phyloP scores from a whole-genome alignment of 192 early-diverging fungal genomes.

The Geranomyces variabilis region DNA sequence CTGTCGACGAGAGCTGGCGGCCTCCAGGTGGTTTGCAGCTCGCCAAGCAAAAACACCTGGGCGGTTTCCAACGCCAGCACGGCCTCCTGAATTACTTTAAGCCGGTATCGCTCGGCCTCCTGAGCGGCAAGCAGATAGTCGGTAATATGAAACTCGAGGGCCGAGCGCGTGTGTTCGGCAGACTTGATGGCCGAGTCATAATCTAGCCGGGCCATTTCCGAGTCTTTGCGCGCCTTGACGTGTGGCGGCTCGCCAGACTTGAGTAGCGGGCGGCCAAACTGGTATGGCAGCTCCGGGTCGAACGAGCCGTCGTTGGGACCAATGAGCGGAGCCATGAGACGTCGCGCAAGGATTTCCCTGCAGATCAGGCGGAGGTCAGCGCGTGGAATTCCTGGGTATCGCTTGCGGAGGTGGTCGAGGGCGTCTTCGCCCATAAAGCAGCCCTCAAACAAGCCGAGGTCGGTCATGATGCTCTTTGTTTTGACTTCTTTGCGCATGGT shows the following conservation, averaged over 20 bases:
- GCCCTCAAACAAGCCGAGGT: conserved; percentile 34
- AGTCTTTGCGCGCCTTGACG: conserved; percentile 35
- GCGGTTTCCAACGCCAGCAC: conserved; percentile 19
- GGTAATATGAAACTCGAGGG: conserved; percentile 47
- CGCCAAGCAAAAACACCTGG: conserved; percentile 19
- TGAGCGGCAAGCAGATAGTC: conserved; percentile 42
- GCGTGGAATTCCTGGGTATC: conserved; percentile 34
- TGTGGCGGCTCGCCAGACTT: conserved; percentile 39
- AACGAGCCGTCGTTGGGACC: conserved; percentile 33
- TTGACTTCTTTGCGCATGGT: conserved; percentile 21
- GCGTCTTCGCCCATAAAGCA: conserved; percentile 40
- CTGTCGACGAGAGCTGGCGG: conserved; percentile 18
- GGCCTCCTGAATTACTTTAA: conserved; percentile 36
- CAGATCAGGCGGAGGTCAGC: conserved; percentile 15
- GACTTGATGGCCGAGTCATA: conserved; percentile 28
- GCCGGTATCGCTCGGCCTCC: conserved; percentile 33
- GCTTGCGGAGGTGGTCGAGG: conserved; percentile 19
- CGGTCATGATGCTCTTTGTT: conserved; percentile 35
- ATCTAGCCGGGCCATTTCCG: conserved; percentile 32
- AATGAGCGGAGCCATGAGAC: conserved; percentile 31
- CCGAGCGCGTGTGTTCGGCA: conserved; percentile 41
- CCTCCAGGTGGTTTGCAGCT: conserved; percentile 16
- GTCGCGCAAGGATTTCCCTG: conserved; percentile 28
- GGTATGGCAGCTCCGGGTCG: conserved; percentile 28
- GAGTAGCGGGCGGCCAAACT: conserved; percentile 35